Percentiles rank a stretch among this genome's conserved stretches.
Conservation (phyloP, 1,139 yeast genomes). For the Blastobotrys ciferrii region DNA sequence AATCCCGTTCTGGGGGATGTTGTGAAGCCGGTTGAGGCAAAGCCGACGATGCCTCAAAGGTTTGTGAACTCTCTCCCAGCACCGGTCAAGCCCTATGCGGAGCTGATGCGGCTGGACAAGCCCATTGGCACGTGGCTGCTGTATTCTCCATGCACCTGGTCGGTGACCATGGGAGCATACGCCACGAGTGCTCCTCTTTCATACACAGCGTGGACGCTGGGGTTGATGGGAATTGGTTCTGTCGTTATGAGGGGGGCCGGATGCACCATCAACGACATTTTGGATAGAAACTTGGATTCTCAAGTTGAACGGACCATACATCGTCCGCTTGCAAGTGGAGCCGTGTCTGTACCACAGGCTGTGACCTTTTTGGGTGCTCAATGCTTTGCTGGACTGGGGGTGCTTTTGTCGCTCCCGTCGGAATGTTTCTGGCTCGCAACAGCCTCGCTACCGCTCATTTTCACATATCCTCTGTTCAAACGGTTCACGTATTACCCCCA, state of each 20-base stretch:
- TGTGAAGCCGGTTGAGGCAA: slow-evolving; percentile 16
- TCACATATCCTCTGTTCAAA: slow-evolving; percentile 88
- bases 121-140: slow-evolving; percentile 91
- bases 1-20: not conserved
- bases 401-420: slow-evolving; percentile 68
- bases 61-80: slow-evolving; percentile 62
- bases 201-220: slow-evolving; percentile 55
- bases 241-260: slow-evolving; percentile 97
- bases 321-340: slow-evolving; percentile 87
- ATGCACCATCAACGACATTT: slow-evolving; percentile 87
- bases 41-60: slow-evolving; percentile 29
- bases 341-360: slow-evolving; percentile 73
- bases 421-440: slow-evolving; percentile 86
- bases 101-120: slow-evolving; percentile 84
- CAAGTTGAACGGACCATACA: slow-evolving; percentile 84
- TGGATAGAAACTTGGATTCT: slow-evolving; percentile 78
- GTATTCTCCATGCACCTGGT: slow-evolving; percentile 78
- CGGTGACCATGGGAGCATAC: slow-evolving; percentile 82
- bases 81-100: slow-evolving; percentile 83
- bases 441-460: slow-evolving; percentile 72
- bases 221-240: slow-evolving; percentile 77
- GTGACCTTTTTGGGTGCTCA: slow-evolving; percentile 71
- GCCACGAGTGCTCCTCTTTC: slow-evolving; percentile 65
- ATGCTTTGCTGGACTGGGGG: slow-evolving; percentile 70
- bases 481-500: slow-evolving; percentile 96